A percentile compares a stretch with the other conserved stretches of the same genome.
Conservation (phyloP, 768 basidiomycete genomes). For the Fomitopsis serialis region DNA sequence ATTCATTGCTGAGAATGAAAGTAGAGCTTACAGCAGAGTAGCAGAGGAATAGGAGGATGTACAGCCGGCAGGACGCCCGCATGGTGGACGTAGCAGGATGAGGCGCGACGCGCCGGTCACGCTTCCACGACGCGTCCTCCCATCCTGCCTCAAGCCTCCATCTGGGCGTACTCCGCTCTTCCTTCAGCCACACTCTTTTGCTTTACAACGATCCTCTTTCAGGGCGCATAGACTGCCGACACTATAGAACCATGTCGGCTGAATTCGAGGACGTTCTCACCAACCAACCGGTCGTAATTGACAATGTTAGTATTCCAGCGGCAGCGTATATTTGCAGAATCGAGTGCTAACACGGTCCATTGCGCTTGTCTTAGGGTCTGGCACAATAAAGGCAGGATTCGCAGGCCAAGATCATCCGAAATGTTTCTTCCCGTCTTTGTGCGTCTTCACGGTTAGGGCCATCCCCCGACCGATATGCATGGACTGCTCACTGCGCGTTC, state of each 20-base stretch:
- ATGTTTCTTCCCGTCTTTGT: slow-evolving; percentile 99
- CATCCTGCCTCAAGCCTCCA: background rate
- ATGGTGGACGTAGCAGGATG: slow-evolving; percentile 11
- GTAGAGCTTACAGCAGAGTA: slow-evolving; percentile 14
- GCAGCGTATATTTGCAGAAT: background rate
- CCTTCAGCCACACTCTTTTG: slow-evolving; percentile 3
- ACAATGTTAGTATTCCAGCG: slow-evolving; percentile 65
- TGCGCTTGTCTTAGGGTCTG: slow-evolving; percentile 70
- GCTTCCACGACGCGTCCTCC: background rate
- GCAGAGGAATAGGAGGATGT: slow-evolving; percentile 14
- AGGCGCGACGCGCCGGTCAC: background rate
- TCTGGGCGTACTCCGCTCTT: background rate
- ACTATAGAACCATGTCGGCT: slow-evolving; percentile 51
- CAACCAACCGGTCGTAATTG: slow-evolving; percentile 98
- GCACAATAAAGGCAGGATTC: slow-evolving; percentile 98
- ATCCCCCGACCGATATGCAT: slow-evolving; percentile 11
- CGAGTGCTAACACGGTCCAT: slow-evolving; percentile 21
- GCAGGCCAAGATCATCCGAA: slow-evolving; percentile 99
- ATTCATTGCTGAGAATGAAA: background rate
- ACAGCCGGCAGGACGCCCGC: slow-evolving; percentile 12
- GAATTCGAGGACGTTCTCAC: slow-evolving; percentile 93
- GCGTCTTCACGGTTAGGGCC: slow-evolving; percentile 42
- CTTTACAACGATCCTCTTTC: background rate
- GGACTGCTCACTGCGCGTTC: slow-evolving; percentile 5
- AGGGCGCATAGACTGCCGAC: background rate